Evolutionary conservation across 306 rosid species (phyloP), one percentile per base, ranked within the genome.

Genomic region (Datisca glomerata): DNA sequence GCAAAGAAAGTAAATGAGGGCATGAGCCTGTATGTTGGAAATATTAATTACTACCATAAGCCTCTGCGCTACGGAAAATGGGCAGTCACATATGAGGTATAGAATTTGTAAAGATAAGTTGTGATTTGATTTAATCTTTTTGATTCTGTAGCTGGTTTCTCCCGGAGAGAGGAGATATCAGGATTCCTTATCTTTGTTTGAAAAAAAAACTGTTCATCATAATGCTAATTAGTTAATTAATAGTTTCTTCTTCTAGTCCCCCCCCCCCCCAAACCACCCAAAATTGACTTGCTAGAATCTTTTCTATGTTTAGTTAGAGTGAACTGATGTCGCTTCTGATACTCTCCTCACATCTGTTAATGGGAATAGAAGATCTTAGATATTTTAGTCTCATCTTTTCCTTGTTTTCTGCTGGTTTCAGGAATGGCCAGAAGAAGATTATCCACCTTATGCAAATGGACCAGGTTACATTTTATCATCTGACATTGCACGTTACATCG

Each of bases 61-160:
- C 98, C 98, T 34, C 69, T 84, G 66, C 98, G 98, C 48, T 27
- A 51, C 27, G 98, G 98, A 32, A 89, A 89, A 84, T 89, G 98
- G 98, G 93, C 95, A 1, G 97, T 89, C 40, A 83, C 97, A 41
- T 80, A 74, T 40, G 86, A 83, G 95, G 97, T 89, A 72, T 8
- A 18, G 12, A 25, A 19, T 21, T n/a, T 44, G 27, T 12, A 33
- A 56, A 27, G 52, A 56, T 21, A 23, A 18, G 24, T 35, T 59
- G 34, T 10, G 12, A 16, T 31, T 25, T 19, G 50, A 22, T n/a
- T 35, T 21, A 15, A 8, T 12, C 33, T 2, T 2, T 32, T 21
- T 18, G n/a, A 6, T 25, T 31, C 20, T 23, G 24, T 24, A 15
- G 21, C 27, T 45, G 6, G 1, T 4, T 36, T 10, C 8, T 16